phyloP scores from a whole-genome alignment of 1,284 basidiomycete genomes.

The Apiotrichum brassicae region DNA sequence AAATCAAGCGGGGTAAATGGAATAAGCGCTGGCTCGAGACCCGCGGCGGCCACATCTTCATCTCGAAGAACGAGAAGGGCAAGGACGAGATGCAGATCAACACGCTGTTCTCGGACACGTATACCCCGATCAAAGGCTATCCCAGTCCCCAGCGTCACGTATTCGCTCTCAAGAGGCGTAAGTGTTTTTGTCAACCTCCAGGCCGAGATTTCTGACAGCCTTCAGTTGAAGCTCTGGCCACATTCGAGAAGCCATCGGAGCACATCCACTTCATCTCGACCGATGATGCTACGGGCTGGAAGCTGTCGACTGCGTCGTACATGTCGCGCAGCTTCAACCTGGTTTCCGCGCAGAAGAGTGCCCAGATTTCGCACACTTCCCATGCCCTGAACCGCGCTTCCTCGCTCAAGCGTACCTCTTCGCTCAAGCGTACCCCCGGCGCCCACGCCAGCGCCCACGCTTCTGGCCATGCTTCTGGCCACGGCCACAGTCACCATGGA shows the following conservation, averaged over 20 bases:
- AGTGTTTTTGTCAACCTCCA: conserved; percentile 7
- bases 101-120: conserved; percentile 72
- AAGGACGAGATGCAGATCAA: conserved; percentile 60
- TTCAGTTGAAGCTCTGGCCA: conserved; percentile 67
- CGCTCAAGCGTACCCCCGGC: too few relatives aligned
- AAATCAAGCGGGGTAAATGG: conserved; percentile 86
- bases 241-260: conserved; percentile 77
- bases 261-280: conserved; percentile 77
- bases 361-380: not conserved
- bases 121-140: conserved; percentile 57
- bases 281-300: conserved; percentile 48
- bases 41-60: conserved; percentile 71
- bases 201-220: not conserved
- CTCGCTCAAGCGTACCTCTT: not conserved
- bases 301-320: conserved; percentile 34
- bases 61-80: conserved; percentile 77
- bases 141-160: conserved; percentile 60
- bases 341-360: not conserved
- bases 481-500: not conserved
- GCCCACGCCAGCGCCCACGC: not conserved
- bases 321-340: conserved; percentile 18
- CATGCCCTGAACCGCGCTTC: not conserved
- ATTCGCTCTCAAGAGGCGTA: conserved; percentile 68
- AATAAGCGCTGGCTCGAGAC: conserved; percentile 78
- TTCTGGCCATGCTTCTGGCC: not conserved